A percentile compares a stretch with the other conserved stretches of the same genome.
Conservation (phyloP, 345 rosid species). For the Cardiospermum halicacabum region DNA sequence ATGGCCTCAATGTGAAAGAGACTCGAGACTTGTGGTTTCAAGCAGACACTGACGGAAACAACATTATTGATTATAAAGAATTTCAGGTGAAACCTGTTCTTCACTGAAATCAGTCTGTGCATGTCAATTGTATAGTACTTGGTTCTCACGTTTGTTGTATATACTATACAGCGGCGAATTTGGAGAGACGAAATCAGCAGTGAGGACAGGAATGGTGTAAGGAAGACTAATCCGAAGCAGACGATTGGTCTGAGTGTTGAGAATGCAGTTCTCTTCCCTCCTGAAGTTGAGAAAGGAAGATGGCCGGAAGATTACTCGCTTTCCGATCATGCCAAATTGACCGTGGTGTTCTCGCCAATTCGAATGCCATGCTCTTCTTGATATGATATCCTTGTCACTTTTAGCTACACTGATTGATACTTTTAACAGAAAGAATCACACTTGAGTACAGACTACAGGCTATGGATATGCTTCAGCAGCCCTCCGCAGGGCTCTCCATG, state of each 20-base stretch:
- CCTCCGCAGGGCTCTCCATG: background rate
- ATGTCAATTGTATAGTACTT: background rate
- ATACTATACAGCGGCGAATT: conserved; percentile 51
- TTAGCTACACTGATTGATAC: background rate
- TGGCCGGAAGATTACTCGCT: conserved; percentile 79
- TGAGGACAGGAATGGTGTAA: conserved; percentile 22
- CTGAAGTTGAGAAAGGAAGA: conserved; percentile 67
- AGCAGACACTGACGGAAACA: conserved; percentile 78
- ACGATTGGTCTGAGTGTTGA: conserved; percentile 62
- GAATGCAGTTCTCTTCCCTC: conserved; percentile 69
- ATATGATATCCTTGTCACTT: conserved; percentile 29
- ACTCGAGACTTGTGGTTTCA: conserved; percentile 71
- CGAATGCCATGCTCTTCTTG: conserved; percentile 48
- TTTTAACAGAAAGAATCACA: background rate
- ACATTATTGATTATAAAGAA: conserved; percentile 65
- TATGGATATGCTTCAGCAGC: background rate
- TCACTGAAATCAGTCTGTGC: conserved; percentile 3
- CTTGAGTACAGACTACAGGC: background rate
- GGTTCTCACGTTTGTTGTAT: background rate
- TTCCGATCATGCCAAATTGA: conserved; percentile 74
- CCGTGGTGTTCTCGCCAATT: conserved; percentile 67
- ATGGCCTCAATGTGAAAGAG: conserved; percentile 76
- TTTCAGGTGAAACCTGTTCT: conserved; percentile 52
- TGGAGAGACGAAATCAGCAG: conserved; percentile 46
- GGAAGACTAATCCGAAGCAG: conserved; percentile 42